Evolutionary conservation across 2,329 filamentous ascomycete species (phyloP).

Genomic region (Fusarium sambucinum): DNA sequence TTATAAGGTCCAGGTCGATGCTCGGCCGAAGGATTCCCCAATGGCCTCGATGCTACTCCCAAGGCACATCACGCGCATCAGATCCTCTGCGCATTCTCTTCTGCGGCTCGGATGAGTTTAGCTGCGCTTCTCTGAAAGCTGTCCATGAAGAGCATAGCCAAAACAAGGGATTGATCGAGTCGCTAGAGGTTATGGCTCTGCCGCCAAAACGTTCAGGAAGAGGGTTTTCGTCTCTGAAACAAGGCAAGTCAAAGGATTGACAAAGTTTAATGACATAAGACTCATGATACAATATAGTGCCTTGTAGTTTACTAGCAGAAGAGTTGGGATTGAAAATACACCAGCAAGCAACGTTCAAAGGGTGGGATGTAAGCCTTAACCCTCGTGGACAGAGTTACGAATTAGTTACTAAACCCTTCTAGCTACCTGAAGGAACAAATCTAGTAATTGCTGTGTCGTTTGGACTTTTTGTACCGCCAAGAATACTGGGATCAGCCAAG

Average conservation of each 20-base stretch:
- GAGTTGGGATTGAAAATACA: constrained; percentile 76
- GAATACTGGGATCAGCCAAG: constrained; percentile 75
- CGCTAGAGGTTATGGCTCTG: constrained; percentile 87
- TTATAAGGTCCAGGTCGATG: constrained; percentile 17
- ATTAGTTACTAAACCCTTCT: constrained; percentile 14
- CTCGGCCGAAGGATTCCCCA: constrained; percentile 17
- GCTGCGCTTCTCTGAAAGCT: constrained; percentile 79
- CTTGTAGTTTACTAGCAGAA: constrained; percentile 75
- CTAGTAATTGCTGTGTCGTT: constrained; percentile 94
- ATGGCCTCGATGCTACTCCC: constrained; percentile 39
- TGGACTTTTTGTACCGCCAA: constrained; percentile 85
- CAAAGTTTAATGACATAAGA: not conserved
- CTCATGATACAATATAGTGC: constrained; percentile 65
- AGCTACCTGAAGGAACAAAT: constrained; percentile 74
- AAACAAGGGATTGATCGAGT: constrained; percentile 70
- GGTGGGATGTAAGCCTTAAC: constrained; percentile 74
- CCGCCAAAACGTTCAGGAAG: constrained; percentile 83
- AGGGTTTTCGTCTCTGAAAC: constrained; percentile 73
- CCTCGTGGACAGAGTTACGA: not conserved
- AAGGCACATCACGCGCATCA: constrained; percentile 44
- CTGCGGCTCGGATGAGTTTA: constrained; percentile 94
- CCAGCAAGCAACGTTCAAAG: constrained; percentile 82
- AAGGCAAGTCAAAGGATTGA: constrained; percentile 63
- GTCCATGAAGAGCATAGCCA: constrained; percentile 70
- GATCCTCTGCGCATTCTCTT: constrained; percentile 87